These are phyloP conservation scores for Boechera stricta DNA, from an alignment of 345 rosid species.

Conservation along the genomic window DNA sequence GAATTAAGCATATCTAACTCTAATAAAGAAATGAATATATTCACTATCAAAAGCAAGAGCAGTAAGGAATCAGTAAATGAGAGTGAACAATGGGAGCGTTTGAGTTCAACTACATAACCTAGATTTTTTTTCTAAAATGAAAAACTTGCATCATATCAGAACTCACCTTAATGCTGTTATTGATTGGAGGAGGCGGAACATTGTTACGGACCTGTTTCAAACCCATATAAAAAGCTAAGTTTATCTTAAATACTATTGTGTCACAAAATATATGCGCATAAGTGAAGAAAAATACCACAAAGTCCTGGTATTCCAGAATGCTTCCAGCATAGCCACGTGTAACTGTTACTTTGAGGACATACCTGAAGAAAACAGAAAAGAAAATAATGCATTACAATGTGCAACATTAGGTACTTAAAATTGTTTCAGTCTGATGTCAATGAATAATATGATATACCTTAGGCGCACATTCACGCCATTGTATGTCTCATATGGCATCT, in stretches of 20 bases:
- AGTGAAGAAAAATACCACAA: conserved; percentile 63
- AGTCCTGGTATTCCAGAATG: conserved; percentile 90
- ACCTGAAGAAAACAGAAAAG: conserved; percentile 54
- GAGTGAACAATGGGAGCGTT: background rate
- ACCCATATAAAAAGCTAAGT: conserved; percentile 5
- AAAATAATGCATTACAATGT: background rate
- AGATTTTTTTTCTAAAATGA: background rate
- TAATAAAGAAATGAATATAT: conserved; percentile 16
- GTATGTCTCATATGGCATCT: conserved; percentile 97
- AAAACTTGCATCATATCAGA: conserved; percentile 6
- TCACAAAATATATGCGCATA: background rate
- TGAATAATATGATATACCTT: conserved; percentile 55
- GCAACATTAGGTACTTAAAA: background rate
- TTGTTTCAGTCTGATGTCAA: background rate
- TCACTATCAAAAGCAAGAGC: conserved; percentile 11
- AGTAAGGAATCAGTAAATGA: conserved; percentile 5
- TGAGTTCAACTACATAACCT: background rate
- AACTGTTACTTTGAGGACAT: conserved; percentile 90
- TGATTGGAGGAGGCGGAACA: conserved; percentile 73
- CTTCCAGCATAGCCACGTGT: conserved; percentile 93
- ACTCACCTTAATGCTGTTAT: conserved; percentile 93
- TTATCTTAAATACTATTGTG: conserved; percentile 12
- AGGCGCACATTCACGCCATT: conserved; percentile 93
- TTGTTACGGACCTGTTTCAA: conserved; percentile 81
- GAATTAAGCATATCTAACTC: conserved; percentile 20